Percentiles rank a stretch among this genome's conserved stretches.
Conservation (phyloP, 148 eudicot species). For the Cornus controversa region DNA sequence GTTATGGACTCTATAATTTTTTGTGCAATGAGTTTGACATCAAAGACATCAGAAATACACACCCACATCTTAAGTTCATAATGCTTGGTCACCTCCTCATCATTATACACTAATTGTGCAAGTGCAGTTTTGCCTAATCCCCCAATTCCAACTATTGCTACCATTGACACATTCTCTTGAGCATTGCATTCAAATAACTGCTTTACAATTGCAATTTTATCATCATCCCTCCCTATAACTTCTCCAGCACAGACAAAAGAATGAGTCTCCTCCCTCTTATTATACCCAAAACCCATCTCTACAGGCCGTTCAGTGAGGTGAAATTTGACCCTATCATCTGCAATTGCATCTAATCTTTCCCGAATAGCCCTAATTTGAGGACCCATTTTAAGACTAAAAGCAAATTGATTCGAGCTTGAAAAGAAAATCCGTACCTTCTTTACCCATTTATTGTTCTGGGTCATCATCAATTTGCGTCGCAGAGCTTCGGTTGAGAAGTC, state of each 20-base stretch:
- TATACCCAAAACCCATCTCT: neutral
- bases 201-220: too few species aligned
- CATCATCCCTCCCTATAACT: too few species aligned
- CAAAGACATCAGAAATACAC: conserved; percentile 10
- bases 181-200: too few species aligned
- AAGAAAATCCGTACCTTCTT: neutral
- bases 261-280: neutral
- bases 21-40: conserved; percentile 1
- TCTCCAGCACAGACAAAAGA: too few species aligned
- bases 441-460: neutral
- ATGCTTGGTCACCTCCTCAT: neutral
- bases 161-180: neutral
- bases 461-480: neutral
- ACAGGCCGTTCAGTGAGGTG: neutral
- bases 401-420: neutral
- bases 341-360: neutral
- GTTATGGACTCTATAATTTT: conserved; percentile 1
- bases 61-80: conserved; percentile 16
- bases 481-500: neutral
- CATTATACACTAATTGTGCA: conserved; percentile 9
- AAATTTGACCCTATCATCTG: neutral
- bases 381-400: neutral
- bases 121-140: conserved; percentile 32
- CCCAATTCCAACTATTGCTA: conserved; percentile 27
- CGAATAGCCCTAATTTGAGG: neutral